Conservation (phyloP, 306 rosid genomes). For the Quercus rubra region DNA sequence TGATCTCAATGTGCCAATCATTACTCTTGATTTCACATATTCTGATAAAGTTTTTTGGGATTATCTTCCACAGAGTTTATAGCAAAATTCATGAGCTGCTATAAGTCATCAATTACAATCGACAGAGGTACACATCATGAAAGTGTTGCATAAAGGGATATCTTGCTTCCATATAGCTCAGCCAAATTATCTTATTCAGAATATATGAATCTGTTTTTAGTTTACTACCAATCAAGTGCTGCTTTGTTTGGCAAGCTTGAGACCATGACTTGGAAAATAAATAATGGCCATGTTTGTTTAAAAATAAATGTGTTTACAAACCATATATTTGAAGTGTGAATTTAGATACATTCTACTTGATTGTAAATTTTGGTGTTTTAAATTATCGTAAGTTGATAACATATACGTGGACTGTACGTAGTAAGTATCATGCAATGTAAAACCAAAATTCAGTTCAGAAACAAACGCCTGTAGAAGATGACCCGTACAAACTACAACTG, state of each 20-base stretch:
- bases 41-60: background rate
- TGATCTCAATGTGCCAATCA: background rate
- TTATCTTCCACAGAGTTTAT: conserved; percentile 40
- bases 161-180: background rate
- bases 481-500: background rate
- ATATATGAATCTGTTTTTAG: background rate
- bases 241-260: background rate
- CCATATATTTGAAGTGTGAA: background rate
- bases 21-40: background rate
- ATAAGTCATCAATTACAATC: conserved; percentile 14
- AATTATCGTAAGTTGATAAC: background rate
- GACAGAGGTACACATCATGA: conserved; percentile 3
- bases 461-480: background rate
- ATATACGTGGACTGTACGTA: background rate
- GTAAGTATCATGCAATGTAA: background rate
- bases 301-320: background rate
- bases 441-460: background rate
- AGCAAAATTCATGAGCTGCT: conserved; percentile 51
- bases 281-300: background rate
- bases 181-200: background rate
- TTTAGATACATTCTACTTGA: background rate
- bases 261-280: background rate
- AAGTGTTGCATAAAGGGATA: background rate
- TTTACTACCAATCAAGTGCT: background rate
- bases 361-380: background rate